Base-by-base conservation (phyloP, 257 asterid species). In the Solanum virginianum region DNA sequence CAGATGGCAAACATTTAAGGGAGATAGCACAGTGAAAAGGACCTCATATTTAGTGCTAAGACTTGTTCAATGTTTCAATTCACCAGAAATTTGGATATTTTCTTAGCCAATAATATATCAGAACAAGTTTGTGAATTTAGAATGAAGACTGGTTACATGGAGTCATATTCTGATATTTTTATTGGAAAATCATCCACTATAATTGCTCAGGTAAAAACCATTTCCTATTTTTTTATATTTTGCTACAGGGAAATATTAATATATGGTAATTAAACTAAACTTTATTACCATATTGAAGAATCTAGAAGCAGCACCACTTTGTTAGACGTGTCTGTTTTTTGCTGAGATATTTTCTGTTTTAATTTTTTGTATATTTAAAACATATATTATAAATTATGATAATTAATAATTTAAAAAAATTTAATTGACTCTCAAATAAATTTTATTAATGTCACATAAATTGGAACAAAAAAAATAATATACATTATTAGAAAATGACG, bases 1-100 rank as follows among this genome's bases (percentile, higher is more conserved):
- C 5, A 80, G 80, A 63, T 80, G 88, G 85, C 29, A 85, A 41
- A 71, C 22, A 11, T 85, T 85, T 57, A 81, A 84, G 74, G 88
- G 85, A 41, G 82, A 69, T 2, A 85, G 75, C 74, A 45, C 47
- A 39, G 39, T 10, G 18, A 55, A 16, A 81, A 22, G 32, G 88
- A 85, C 59, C 71, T 80, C 13, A 41, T 85, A 29, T 85, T 80
- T 49, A 80, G 68, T 12, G 85, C 41, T 1, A 85, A 63, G 41
- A 62, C 10, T 36, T 80, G 84, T 63, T 85, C 87, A 51, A 8
- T 10, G 16, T 15, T 85, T 7, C 84, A 85, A 29, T 62, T 63
- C 43, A 54, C 16, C 54, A 56, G 71, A 80, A 56, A 80, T 0
- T 57, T 56, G 20, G 84, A 84, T 6, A 66, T 84, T 8, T 56